Percentiles rank a stretch among this genome's conserved stretches.
These are phyloP conservation scores for Gastrodia elata DNA, from an alignment of 106 monocot species.

Conservation along the genomic window DNA sequence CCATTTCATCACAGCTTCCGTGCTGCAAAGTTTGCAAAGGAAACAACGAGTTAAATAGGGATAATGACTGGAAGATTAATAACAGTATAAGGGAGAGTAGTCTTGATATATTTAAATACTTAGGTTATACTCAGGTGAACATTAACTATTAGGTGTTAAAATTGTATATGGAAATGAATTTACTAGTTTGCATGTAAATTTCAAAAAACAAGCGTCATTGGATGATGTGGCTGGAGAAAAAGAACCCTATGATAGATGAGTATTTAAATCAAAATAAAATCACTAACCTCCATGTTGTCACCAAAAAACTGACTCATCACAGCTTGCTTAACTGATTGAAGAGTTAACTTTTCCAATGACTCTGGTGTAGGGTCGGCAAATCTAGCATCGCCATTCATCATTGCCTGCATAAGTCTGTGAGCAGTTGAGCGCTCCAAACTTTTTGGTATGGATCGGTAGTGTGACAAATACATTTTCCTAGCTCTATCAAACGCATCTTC, in stretches of 20 bases:
- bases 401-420: constrained; percentile 92
- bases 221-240: neutral
- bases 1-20: no score
- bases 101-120: neutral
- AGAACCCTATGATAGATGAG: no score
- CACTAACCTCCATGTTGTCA: constrained; percentile 83
- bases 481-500: constrained; percentile 99
- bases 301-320: constrained; percentile 88
- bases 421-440: constrained; percentile 96
- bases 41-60: no score
- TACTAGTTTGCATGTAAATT: neutral
- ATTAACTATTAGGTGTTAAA: neutral
- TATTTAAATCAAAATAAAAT: neutral
- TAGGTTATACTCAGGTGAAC: neutral
- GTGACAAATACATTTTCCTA: constrained; percentile 81
- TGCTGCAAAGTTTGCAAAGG: no score
- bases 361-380: constrained; percentile 90
- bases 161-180: neutral
- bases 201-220: neutral
- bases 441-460: constrained; percentile 93
- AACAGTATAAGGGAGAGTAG: neutral
- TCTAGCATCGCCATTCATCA: constrained; percentile 93
- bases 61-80: neutral
- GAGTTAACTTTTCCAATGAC: constrained; percentile 75
- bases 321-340: constrained; percentile 77